Conservation (phyloP, 805 yeast genomes). For the Saccharomycopsis sp. region DNA sequence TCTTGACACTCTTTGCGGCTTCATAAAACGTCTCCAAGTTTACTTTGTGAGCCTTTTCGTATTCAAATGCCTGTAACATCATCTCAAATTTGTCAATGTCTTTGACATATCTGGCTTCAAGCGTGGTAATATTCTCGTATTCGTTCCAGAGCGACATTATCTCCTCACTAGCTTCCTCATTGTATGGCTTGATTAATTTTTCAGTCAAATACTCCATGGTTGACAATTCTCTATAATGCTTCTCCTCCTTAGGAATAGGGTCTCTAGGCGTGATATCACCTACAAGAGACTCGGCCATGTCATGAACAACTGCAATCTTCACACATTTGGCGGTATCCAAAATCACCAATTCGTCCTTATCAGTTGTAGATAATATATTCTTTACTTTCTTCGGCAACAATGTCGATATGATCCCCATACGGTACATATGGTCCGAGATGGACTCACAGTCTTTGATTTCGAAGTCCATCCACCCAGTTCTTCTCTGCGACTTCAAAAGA, state of each 20-base stretch:
- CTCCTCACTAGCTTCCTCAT: slow-evolving; percentile 53
- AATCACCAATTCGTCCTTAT: slow-evolving; percentile 36
- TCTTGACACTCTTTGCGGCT: slow-evolving; percentile 56
- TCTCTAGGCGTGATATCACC: slow-evolving; percentile 92
- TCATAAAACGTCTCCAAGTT: slow-evolving; percentile 65
- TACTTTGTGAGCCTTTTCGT: slow-evolving; percentile 57
- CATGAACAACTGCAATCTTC: slow-evolving; percentile 85
- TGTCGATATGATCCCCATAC: slow-evolving; percentile 83
- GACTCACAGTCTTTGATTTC: slow-evolving; percentile 42
- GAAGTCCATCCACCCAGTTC: slow-evolving; percentile 94
- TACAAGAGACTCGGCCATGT: slow-evolving; percentile 87
- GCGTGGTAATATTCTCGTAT: slow-evolving; percentile 75
- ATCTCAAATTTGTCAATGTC: slow-evolving; percentile 91
- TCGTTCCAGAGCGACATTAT: slow-evolving; percentile 74
- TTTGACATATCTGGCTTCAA: slow-evolving; percentile 86
- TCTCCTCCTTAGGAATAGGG: slow-evolving; percentile 66
- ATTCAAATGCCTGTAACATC: slow-evolving; percentile 75
- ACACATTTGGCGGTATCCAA: slow-evolving; percentile 60
- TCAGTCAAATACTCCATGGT: slow-evolving; percentile 63
- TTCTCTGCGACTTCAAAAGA: slow-evolving; percentile 65
- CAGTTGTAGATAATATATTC: slow-evolving; percentile 16
- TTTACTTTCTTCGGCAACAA: slow-evolving; percentile 38
- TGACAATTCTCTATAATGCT: slow-evolving; percentile 71
- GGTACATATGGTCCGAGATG: slow-evolving; percentile 92
- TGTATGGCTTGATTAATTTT: slow-evolving; percentile 57